A percentile compares a stretch with the other conserved stretches of the same genome.
Evolutionary conservation across 2,329 filamentous ascomycete genomes (phyloP).

Genomic region (Podosphaera aphanis): DNA sequence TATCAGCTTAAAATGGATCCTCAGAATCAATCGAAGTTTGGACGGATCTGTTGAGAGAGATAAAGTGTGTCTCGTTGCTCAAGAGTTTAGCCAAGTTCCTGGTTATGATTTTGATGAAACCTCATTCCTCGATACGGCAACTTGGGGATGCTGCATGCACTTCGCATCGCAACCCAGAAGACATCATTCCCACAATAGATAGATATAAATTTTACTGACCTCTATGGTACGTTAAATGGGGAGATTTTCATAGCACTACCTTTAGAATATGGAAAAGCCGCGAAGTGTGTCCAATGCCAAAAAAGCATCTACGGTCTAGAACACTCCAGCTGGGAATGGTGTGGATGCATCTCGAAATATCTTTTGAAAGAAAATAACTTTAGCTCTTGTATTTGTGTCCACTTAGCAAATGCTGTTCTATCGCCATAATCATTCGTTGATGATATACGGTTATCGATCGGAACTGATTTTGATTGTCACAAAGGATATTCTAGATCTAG

Average conservation of each 20-base stretch:
- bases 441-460: neutral
- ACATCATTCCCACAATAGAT: no score
- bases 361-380: neutral
- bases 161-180: no score
- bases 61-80: no score
- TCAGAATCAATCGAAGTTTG: no score
- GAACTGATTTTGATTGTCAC: neutral
- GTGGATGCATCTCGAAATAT: neutral
- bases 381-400: neutral
- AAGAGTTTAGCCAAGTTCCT: no score
- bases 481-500: neutral
- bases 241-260: neutral
- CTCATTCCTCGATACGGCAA: no score
- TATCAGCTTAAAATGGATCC: no score
- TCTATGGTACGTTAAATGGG: neutral
- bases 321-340: neutral
- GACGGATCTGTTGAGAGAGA: no score
- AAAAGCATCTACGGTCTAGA: neutral
- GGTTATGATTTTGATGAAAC: no score
- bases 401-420: neutral
- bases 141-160: no score
- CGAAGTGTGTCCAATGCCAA: neutral
- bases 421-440: neutral
- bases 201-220: neutral
- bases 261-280: neutral